Conservation (phyloP, 148 eudicot genomes). For the Salicornia ramosissima region DNA sequence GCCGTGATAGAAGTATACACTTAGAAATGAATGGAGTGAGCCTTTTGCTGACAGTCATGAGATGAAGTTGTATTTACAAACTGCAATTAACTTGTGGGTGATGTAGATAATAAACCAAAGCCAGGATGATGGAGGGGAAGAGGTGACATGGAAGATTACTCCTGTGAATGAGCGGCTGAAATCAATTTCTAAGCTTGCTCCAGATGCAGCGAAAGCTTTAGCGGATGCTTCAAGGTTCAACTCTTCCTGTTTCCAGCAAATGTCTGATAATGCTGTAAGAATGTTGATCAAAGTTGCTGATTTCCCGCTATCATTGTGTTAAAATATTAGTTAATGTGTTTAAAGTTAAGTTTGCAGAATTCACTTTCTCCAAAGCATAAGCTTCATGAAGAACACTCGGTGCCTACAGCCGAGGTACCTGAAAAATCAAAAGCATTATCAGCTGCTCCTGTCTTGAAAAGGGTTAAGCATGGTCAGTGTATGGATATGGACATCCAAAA, state of each 20-base stretch:
- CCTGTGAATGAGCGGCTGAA: constrained; percentile 81
- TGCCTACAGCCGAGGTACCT: constrained; percentile 33
- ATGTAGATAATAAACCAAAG: constrained; percentile 78
- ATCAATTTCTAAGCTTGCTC: constrained; percentile 60
- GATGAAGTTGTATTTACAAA: background rate
- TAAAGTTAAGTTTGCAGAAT: constrained; percentile 30
- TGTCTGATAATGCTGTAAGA: constrained; percentile 45
- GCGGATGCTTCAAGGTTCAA: constrained; percentile 76
- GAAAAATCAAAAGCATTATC: constrained; percentile 32
- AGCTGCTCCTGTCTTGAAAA: constrained; percentile 32
- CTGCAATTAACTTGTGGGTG: constrained; percentile 9
- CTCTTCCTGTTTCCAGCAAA: constrained; percentile 44
- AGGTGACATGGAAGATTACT: constrained; percentile 88
- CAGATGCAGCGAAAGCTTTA: constrained; percentile 56
- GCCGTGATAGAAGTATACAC: no score
- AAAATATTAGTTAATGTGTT: constrained; percentile 7
- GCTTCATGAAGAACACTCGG: constrained; percentile 44
- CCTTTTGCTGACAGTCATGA: background rate
- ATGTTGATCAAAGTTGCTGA: constrained; percentile 11
- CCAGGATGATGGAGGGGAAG: constrained; percentile 91
- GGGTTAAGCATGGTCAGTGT: constrained; percentile 22
- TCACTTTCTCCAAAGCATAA: constrained; percentile 34
- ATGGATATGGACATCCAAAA: constrained; percentile 19
- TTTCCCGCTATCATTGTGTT: background rate
- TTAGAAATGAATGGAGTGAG: background rate